A percentile compares a stretch with the other conserved stretches of the same genome.
phyloP scores from a whole-genome alignment of 129 eudicot species.

The Tagetes patula region DNA sequence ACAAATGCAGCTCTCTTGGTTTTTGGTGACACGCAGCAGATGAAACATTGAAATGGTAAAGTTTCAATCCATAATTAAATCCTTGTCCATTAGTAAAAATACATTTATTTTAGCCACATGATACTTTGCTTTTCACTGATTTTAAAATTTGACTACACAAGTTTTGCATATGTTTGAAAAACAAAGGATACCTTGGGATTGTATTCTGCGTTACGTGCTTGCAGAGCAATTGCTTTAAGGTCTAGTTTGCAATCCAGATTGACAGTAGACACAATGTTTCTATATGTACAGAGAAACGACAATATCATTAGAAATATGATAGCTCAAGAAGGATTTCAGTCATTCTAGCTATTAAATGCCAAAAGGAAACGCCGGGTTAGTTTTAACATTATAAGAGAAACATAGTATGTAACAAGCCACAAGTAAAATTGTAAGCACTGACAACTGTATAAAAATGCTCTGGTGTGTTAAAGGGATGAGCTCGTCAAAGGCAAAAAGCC shows the following conservation, averaged over 20 bases:
- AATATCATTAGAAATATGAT: conserved; percentile 14
- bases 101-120: not conserved
- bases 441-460: not conserved
- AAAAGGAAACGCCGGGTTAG: not conserved
- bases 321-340: not conserved
- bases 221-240: conserved; percentile 50
- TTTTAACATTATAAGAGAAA: not conserved
- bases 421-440: not conserved
- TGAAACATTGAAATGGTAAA: not conserved
- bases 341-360: not conserved
- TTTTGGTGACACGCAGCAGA: not conserved
- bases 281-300: conserved; percentile 19
- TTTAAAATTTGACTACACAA: not conserved
- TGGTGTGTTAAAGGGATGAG: not conserved
- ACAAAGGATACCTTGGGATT: conserved; percentile 34
- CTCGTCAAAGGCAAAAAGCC: not conserved
- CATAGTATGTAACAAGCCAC: not conserved
- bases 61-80: not conserved
- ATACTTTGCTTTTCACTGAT: not conserved
- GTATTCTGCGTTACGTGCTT: conserved; percentile 54
- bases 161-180: not conserved
- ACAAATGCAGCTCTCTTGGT: not conserved
- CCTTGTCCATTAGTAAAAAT: not conserved
- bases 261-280: conserved; percentile 54
- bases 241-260: conserved; percentile 52